Conservation (phyloP, 495 filamentous ascomycete genomes). For the Daldinia decipiens region DNA sequence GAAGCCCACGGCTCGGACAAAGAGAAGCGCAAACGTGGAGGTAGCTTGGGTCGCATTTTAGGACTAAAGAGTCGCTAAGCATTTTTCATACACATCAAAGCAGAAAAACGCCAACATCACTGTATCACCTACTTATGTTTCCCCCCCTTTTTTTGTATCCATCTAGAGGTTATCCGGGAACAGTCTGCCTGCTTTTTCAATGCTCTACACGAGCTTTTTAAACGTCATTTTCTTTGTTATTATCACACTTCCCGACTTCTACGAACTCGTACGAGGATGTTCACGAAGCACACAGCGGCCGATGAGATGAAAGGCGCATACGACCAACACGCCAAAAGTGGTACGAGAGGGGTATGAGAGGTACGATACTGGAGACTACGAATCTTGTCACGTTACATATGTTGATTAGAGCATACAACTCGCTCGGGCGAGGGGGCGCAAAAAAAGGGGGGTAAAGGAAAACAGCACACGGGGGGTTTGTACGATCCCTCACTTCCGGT, state of each 20-base stretch:
- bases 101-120: slow-evolving; percentile 3
- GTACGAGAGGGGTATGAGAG: slow-evolving; percentile 6
- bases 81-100: not conserved
- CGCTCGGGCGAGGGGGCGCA: slow-evolving; percentile 41
- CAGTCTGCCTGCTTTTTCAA: slow-evolving; percentile 8
- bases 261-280: slow-evolving; percentile 22
- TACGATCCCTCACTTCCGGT: slow-evolving; percentile 10
- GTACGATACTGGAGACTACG: slow-evolving; percentile 22
- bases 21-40: slow-evolving; percentile 44
- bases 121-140: slow-evolving; percentile 17
- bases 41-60: slow-evolving; percentile 46
- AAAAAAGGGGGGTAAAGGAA: slow-evolving; percentile 13
- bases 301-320: slow-evolving; percentile 32
- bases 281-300: slow-evolving; percentile 20
- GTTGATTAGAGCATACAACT: slow-evolving; percentile 37
- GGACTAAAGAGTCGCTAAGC: slow-evolving; percentile 33
- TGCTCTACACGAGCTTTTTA: not conserved
- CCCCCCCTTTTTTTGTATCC: slow-evolving; percentile 9
- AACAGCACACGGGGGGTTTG: slow-evolving; percentile 9
- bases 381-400: slow-evolving; percentile 23
- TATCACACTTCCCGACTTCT: slow-evolving; percentile 14
- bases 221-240: slow-evolving; percentile 17
- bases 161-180: slow-evolving; percentile 3
- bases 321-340: slow-evolving; percentile 19
- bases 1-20: slow-evolving; percentile 20